Percentiles rank a stretch among this genome's conserved stretches.
These are phyloP conservation scores for Solanum raphanifolium DNA, from an alignment of 257 asterid genomes.

Conservation along the genomic window DNA sequence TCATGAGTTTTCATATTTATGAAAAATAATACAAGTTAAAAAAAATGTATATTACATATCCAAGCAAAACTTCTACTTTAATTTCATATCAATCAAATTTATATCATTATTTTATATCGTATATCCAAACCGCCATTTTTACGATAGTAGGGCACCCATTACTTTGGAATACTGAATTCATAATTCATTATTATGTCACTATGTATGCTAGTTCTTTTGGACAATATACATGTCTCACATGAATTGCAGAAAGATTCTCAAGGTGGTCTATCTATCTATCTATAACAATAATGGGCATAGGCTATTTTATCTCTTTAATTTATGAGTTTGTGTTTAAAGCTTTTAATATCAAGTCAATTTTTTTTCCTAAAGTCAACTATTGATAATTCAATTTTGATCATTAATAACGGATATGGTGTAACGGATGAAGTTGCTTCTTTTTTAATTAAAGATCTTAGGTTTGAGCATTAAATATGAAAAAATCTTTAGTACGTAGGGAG, in stretches of 20 bases:
- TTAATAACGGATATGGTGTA: not conserved
- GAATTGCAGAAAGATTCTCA: not conserved
- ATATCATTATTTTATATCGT: no score
- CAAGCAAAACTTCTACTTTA: not conserved
- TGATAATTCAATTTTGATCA: not conserved
- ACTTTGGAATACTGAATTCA: not conserved
- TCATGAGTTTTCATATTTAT: not conserved
- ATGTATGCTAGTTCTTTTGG: not conserved
- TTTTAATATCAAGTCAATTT: not conserved
- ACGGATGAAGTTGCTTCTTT: rapidly evolving
- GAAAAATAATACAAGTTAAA: not conserved
- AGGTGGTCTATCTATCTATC: not conserved
- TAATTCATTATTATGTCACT: not conserved
- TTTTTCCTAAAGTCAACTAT: not conserved
- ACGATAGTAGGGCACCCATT: not conserved
- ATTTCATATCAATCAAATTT: no score
- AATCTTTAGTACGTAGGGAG: rapidly evolving
- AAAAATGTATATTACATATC: not conserved
- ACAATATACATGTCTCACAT: not conserved
- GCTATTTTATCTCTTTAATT: not conserved
- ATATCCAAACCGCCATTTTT: not conserved
- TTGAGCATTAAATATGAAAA: no score
- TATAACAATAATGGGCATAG: not conserved
- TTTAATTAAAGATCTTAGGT: no score
- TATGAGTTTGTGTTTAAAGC: not conserved